These are phyloP conservation scores for Cyclotella cryptica DNA, from an alignment of 108 stramenopile species.

Conservation along the genomic window DNA sequence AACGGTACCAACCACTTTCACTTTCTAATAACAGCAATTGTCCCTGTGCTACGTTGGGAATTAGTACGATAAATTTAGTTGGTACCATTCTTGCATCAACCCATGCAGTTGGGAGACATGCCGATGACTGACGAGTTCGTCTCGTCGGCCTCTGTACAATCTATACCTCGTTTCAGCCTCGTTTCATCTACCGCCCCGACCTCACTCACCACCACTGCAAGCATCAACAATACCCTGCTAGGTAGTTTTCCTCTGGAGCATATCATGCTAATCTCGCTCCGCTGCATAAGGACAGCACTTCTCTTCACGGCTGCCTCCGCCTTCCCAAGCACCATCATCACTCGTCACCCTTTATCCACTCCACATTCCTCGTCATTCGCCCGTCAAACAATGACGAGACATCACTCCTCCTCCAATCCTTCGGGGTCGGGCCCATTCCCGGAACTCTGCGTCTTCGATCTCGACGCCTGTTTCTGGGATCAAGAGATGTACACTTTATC, in stretches of 20 bases:
- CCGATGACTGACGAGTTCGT: no score
- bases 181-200: no score
- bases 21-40: no score
- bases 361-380: not conserved
- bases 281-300: constrained; percentile 10
- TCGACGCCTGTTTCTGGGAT: constrained; percentile 93
- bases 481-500: constrained; percentile 91
- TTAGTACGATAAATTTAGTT: no score
- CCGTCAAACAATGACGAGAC: constrained; percentile 18
- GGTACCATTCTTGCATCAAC: no score
- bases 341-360: not conserved
- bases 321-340: not conserved
- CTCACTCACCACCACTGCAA: no score
- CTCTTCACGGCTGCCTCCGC: constrained; percentile 1
- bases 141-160: no score
- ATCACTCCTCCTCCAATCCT: not conserved
- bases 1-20: no score
- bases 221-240: no score
- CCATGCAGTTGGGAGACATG: no score
- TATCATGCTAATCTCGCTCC: constrained; percentile 8
- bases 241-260: not conserved
- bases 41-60: no score
- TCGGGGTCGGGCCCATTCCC: not conserved
- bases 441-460: constrained; percentile 77
- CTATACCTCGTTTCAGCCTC: no score